A percentile compares a stretch with the other conserved stretches of the same genome.
These are phyloP conservation scores for Millerago galiae DNA, from an alignment of 805 yeast genomes.

Conservation along the genomic window DNA sequence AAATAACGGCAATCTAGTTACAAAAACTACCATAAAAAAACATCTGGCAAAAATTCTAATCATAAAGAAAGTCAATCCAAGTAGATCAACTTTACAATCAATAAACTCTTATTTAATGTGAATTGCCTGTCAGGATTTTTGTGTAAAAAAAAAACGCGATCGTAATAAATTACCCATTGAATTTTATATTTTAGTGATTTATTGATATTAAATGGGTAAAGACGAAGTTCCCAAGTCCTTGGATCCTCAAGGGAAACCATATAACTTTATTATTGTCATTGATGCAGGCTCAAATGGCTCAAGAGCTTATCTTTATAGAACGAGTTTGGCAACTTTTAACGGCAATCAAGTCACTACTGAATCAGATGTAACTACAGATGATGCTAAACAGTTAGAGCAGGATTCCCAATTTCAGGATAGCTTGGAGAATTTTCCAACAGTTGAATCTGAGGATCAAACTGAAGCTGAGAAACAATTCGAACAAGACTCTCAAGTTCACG, in stretches of 20 bases:
- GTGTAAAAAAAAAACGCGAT: neutral
- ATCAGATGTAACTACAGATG: no score
- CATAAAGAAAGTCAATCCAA: slow-evolving; percentile 57
- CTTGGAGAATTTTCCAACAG: no score
- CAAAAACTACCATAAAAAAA: slow-evolving; percentile 48
- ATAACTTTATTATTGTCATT: slow-evolving; percentile 52
- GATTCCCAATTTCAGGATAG: no score
- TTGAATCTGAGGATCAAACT: no score
- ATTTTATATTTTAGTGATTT: neutral
- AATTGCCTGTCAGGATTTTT: no score
- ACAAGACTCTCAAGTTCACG: no score
- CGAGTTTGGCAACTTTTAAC: slow-evolving; percentile 5
- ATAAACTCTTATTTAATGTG: slow-evolving; percentile 54
- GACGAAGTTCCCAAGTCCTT: slow-evolving; percentile 18
- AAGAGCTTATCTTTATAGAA: slow-evolving; percentile 49
- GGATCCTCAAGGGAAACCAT: slow-evolving; percentile 40
- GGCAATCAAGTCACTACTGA: neutral
- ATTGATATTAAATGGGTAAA: slow-evolving; percentile 8
- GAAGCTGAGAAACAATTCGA: no score
- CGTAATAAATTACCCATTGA: no score
- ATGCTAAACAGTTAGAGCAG: no score
- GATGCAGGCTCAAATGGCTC: slow-evolving; percentile 68
- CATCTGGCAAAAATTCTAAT: slow-evolving; percentile 47
- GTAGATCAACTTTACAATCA: slow-evolving; percentile 70
- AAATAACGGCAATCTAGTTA: slow-evolving; percentile 18